Base-by-base conservation (phyloP, 2,329 filamentous ascomycete species). In the Chrysoporthe puriensis region DNA sequence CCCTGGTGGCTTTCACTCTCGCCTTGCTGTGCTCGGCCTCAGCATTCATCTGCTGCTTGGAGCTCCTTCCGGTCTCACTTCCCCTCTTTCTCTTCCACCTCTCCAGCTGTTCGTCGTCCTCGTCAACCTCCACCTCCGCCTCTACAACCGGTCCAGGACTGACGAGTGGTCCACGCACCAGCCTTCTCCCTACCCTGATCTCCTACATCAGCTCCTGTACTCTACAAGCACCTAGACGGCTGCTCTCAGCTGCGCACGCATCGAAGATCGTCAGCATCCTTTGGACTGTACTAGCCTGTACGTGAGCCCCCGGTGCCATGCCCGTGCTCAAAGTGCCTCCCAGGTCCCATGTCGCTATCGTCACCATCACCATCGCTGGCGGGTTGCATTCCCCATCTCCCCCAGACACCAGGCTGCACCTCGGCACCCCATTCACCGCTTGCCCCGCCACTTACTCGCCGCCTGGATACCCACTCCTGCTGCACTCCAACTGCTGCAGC, bases 71-170 rank as follows among this genome's bases (percentile, higher is more conserved):
- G 1, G 9, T 57, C 56, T 44, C 36, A 44, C 57, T 60, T 44
- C 60, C 67, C 64, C 62, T 70, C 69, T 66, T 61, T 67, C 34
- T 65, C 57, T 69, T 66, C 66, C 40, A 42, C 58, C 58, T 26
- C 50, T 5, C 14, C 43, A 46, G 14, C 43, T 14, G 4, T 6
- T 18, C 43, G 4, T 26, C 50, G 2, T 54, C 50, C 50, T 54
- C 26, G 14, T 54, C 50, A 54, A 32, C 50, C 21, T 46, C 40
- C 42, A 32, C n/a, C 6, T 43, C 18, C 57, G 11, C 16, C 40
- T 32, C 56, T 40, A 18, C 13, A 1, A 50, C 40, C 36, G 6
- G 36, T 40, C 36, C 5, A 40, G 36, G 36, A 40, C 36, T 40
- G 36, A 6, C 36, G 36, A 9, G 36, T 40, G 36, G 9, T 40